Percentiles rank a stretch among this genome's conserved stretches.
These are phyloP conservation scores for Podaxis mareebaensis DNA, from an alignment of 768 basidiomycete genomes.

Conservation along the genomic window DNA sequence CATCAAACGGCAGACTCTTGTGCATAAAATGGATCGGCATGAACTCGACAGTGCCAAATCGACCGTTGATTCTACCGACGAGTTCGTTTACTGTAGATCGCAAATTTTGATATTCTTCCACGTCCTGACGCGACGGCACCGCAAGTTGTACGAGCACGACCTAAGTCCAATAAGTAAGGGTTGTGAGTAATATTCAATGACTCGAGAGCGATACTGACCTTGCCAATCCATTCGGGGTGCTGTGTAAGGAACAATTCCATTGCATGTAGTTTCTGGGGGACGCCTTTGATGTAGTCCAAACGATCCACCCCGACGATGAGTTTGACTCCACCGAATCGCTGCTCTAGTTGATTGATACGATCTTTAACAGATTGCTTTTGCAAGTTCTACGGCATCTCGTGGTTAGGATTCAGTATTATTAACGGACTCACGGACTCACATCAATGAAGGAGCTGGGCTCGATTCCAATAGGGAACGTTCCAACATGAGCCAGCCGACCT, in stretches of 20 bases:
- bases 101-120: slow-evolving; percentile 98
- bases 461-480: slow-evolving; percentile 99
- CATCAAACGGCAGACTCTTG: slow-evolving; percentile 89
- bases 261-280: slow-evolving; percentile 96
- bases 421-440: slow-evolving; percentile 35
- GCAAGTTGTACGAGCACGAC: slow-evolving; percentile 97
- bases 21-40: slow-evolving; percentile 99
- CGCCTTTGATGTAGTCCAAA: slow-evolving; percentile 99
- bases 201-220: slow-evolving; percentile 46
- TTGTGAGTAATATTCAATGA: neutral
- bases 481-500: slow-evolving; percentile 93
- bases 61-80: slow-evolving; percentile 97
- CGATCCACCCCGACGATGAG: slow-evolving; percentile 98
- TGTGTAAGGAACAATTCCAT: slow-evolving; percentile 95
- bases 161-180: slow-evolving; percentile 34
- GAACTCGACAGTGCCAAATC: slow-evolving; percentile 98
- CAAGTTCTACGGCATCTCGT: slow-evolving; percentile 56
- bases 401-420: slow-evolving; percentile 6
- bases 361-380: slow-evolving; percentile 77
- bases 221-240: slow-evolving; percentile 99
- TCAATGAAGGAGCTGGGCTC: slow-evolving; percentile 91
- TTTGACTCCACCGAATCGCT: slow-evolving; percentile 91
- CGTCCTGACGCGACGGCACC: slow-evolving; percentile 96
- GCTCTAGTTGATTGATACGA: slow-evolving; percentile 80
- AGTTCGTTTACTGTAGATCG: slow-evolving; percentile 96